Base-by-base conservation (phyloP, 768 basidiomycete genomes). In the Gelatoporia subvermispora region DNA sequence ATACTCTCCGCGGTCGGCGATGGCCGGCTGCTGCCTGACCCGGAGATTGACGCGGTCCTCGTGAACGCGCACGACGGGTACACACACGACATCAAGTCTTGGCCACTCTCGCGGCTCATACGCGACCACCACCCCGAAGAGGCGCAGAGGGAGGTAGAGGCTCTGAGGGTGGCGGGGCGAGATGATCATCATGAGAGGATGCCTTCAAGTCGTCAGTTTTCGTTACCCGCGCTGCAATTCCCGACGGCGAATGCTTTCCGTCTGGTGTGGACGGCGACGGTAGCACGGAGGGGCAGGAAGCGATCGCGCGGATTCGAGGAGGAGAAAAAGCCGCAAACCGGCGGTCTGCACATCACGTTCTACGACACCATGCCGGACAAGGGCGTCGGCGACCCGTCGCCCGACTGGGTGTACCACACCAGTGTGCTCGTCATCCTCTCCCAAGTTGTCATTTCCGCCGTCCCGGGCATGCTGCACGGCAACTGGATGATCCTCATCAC, bases 401-500 rank as follows among this genome's bases (percentile, higher is more conserved):
- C 43, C 46, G 67, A 68, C 48, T 65, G 61, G 63, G 51, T 61
- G 23, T 66, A 56, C 45, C 50, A 50, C 35, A 52, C 52, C 41
- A 65, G 66, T 8, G 31, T 63, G 5, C 8, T 57, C 20, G 55
- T 53, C 22, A 60, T 64, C 38, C 3, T 58, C 36, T 11, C 59
- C 17, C 67, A 68, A 52, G 53, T 65, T 48, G 61, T 46, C 15
- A 60, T 68, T 35, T 54, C 66, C 16, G 51, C 49, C 21, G 52
- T 67, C 16, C 67, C 67, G 2, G 60, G 53, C 16, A 55, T 41
- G 16, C 44, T 64, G 18, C 35, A 47, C 42, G 55, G 55, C 16
- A 52, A 65, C 46, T 68, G 67, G 67, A 39, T 50, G 21, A 56
- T 65, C 45, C 52, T 68, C 20, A 43, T 66, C 42, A 35, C 67